Evolutionary conservation across 148 eudicot genomes (phyloP).

Genomic region (Gaultheria prostrata): DNA sequence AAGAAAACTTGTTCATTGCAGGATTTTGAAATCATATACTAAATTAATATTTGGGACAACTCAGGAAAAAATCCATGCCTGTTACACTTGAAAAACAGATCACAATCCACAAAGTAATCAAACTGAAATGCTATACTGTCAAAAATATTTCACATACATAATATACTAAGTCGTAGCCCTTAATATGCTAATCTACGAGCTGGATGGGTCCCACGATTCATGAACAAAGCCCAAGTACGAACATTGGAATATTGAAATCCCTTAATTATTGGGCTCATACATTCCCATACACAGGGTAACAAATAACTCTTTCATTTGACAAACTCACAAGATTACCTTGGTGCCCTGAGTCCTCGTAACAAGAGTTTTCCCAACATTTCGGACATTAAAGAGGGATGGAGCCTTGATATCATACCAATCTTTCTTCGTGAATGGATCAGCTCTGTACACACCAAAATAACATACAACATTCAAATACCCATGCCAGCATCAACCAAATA

Average conservation of each 20-base stretch:
- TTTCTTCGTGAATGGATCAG: slow-evolving; percentile 77
- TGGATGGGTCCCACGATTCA: not conserved
- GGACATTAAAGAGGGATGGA: slow-evolving; percentile 44
- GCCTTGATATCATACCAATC: slow-evolving; percentile 92
- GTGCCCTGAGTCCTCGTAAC: slow-evolving; percentile 76
- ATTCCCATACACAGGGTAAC: not conserved
- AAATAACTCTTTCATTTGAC: not conserved
- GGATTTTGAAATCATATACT: not conserved
- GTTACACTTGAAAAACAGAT: not conserved
- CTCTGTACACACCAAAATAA: slow-evolving; percentile 23
- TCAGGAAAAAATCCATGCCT: not conserved
- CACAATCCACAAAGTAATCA: not conserved
- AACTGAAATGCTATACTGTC: not conserved
- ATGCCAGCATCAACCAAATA: not conserved
- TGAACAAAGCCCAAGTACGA: not conserved
- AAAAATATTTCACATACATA: too few species aligned
- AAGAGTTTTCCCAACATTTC: slow-evolving; percentile 63
- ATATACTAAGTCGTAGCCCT: not conserved
- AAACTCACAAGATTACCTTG: slow-evolving; percentile 36
- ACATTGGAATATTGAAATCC: not conserved
- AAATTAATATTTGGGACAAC: not conserved
- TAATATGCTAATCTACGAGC: not conserved
- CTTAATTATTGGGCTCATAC: not conserved
- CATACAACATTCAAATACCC: not conserved
- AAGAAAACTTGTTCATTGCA: not conserved